Conservation (phyloP, 2,329 filamentous ascomycete genomes). For the Alternaria arborescens region DNA sequence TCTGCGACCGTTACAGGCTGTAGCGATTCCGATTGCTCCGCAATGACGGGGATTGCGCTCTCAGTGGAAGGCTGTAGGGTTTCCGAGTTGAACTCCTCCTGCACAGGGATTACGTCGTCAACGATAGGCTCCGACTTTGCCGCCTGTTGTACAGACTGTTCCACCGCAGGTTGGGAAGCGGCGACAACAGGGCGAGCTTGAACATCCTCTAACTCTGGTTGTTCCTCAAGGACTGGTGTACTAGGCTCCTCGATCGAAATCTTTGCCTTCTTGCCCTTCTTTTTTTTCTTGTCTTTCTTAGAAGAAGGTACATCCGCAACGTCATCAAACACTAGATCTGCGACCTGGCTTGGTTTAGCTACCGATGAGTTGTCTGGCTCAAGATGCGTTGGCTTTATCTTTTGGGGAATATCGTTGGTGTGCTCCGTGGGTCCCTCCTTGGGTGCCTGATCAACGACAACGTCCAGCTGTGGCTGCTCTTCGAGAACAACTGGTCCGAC, state of each 20-base stretch:
- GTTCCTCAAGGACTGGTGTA: slow-evolving; percentile 20
- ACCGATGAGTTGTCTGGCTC: not conserved
- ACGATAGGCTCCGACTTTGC: not conserved
- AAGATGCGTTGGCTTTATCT: not conserved
- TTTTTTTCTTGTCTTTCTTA: slow-evolving; percentile 41
- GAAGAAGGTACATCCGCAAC: not conserved
- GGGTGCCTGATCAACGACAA: not conserved
- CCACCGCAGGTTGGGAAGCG: not conserved
- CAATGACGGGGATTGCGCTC: not conserved
- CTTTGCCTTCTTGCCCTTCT: slow-evolving; percentile 37
- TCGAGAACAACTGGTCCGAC: not conserved
- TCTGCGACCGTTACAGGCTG: not conserved
- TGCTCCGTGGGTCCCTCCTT: not conserved
- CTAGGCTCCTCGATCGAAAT: slow-evolving; percentile 19
- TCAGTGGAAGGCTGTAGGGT: not conserved
- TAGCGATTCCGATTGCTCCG: slow-evolving; percentile 8
- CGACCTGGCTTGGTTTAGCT: not conserved
- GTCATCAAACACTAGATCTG: slow-evolving; percentile 1
- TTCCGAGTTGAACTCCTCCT: slow-evolving; percentile 4
- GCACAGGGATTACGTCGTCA: not conserved
- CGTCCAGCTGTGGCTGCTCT: not conserved
- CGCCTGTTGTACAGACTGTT: slow-evolving; percentile 1
- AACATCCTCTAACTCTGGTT: slow-evolving; percentile 6
- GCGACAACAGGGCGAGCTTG: not conserved
- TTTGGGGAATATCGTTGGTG: not conserved